Base-by-base conservation (phyloP, 768 basidiomycete species). In the Lactifluus volemus region DNA sequence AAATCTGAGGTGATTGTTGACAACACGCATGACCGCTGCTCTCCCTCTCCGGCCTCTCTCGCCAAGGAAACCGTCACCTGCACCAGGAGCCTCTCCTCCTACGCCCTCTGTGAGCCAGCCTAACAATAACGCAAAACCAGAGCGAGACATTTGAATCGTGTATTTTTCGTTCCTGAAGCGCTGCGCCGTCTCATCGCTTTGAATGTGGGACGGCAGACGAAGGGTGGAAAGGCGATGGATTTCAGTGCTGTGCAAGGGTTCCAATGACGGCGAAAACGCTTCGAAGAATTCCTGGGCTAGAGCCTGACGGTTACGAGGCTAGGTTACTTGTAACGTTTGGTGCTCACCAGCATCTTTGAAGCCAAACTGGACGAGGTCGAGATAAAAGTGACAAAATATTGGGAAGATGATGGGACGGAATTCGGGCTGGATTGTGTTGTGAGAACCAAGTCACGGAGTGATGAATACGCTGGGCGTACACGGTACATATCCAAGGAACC, bases 21-120 rank as follows among this genome's bases (percentile, higher is more conserved):
- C 88, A 41, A 98, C 92, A 47, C 87, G 84, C 84, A 98, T 88
- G 48, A 98, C 88, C 10, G 92, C 83, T 54, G 92, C 86, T 67
- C 97, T 80, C 5, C 93, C 92, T 62, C 94, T 78, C 68, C 88
- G 85, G 19, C 91, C 92, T 59, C 81, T 82, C 66, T 92, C 86
- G 1, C 89, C 92, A 36, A 84, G 78, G 67, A 92, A 91, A 0
- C 92, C 86, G 53, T 84, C 81, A 8, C 92, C 85, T 60, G 79
- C 76, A 53, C 95, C 95, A 65, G 87, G 71, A n/a, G 86, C 81
- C 71, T 92, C 91, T 58, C 94, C 86, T 60, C 94, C 85, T 57
- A 87, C 78, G 15, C 93, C 94, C 70, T 98, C 95, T 25, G 92
- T 97, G 59, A 98, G 75, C 97, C 97, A 99, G 34, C 96, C 95